Base-by-base conservation (phyloP, 2,329 filamentous ascomycete species). In the Pseudocercospora fuligena region DNA sequence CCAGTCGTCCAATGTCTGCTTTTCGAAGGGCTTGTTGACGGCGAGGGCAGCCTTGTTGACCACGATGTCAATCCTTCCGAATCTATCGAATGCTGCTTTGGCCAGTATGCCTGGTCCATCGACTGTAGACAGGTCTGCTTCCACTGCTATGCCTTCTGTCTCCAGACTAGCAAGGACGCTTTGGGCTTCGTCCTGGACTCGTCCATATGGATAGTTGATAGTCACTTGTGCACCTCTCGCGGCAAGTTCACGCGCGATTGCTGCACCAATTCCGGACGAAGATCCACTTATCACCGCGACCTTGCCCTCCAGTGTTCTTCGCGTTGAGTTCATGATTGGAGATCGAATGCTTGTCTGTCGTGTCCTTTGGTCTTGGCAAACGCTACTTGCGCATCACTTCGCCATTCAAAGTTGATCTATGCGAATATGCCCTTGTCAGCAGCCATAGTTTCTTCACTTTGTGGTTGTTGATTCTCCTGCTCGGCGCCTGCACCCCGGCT, bases 1-100 rank as follows among this genome's bases (percentile, higher is more conserved):
- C 70, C 85, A 88, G 73, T 86, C 83, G 0, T 82, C 80, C 2
- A 80, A 66, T 1, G 80, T 83, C 36, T 83, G 78, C 12, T 83
- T 79, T 2, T 68, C 70, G 0, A 85, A 66, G 43, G 67, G 7
- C 6, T 43, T 56, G 21, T 58, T 51, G 5, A 54, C 57, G 21
- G 54, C 69, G 0, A 76, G 73, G 1, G 74, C 79, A 6, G 78
- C 80, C 64, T 81, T 81, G 70, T 81, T 81, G 46, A 82, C 73
- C 1, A 80, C 67, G 40, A 82, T 81, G 69, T 81, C 79, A 58
- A 81, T 79, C n/a, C 56, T 40, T 14, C 23, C 21, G 19, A 27
- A 66, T 27, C 56, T 27, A 27, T 60, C 27, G 12, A 64, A 25
- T 16, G 33, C 58, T 19, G 31, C 27, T 60, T 40, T 47, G 14